Percentiles rank a stretch among this genome's conserved stretches.
These are phyloP conservation scores for Achaetomiella virescens DNA, from an alignment of 495 filamentous ascomycete species.

Conservation along the genomic window DNA sequence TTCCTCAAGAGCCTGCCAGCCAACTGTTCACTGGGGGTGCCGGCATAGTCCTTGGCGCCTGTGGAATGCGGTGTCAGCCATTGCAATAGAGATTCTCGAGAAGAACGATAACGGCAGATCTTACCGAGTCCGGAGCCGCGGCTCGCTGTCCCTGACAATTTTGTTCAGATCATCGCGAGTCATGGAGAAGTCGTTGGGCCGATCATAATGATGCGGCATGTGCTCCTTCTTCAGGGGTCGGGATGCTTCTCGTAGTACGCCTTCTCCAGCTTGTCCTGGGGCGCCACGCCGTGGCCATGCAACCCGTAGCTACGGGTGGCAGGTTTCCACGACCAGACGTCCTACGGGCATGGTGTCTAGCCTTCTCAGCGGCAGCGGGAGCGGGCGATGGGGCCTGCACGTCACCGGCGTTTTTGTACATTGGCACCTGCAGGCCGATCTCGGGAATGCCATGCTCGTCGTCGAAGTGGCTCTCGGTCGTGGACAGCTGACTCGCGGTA, in stretches of 20 bases:
- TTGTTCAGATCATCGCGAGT: constrained; percentile 89
- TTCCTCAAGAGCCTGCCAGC: constrained; percentile 73
- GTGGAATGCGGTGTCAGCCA: constrained; percentile 16
- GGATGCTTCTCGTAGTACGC: constrained; percentile 89
- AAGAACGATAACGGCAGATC: not conserved
- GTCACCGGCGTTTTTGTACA: constrained; percentile 90
- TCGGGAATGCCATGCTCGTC: constrained; percentile 85
- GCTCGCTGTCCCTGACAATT: constrained; percentile 68
- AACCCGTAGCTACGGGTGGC: constrained; percentile 76
- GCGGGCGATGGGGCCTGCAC: constrained; percentile 92
- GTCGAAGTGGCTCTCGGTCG: constrained; percentile 43
- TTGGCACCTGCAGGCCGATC: constrained; percentile 83
- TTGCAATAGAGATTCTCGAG: not conserved
- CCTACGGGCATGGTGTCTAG: constrained; percentile 58
- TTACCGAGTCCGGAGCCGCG: constrained; percentile 62
- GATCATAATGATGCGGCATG: constrained; percentile 47
- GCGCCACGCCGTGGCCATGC: constrained; percentile 70
- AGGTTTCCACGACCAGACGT: constrained; percentile 42
- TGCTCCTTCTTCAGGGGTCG: constrained; percentile 66
- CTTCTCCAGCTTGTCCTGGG: constrained; percentile 70
- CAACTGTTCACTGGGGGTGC: constrained; percentile 74
- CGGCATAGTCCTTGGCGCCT: constrained; percentile 45
- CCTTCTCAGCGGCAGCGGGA: constrained; percentile 48
- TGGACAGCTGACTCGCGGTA: constrained; percentile 49
- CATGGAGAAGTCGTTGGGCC: constrained; percentile 74